phyloP scores from a whole-genome alignment of 257 asterid species.

The Gynochthodes officinalis region DNA sequence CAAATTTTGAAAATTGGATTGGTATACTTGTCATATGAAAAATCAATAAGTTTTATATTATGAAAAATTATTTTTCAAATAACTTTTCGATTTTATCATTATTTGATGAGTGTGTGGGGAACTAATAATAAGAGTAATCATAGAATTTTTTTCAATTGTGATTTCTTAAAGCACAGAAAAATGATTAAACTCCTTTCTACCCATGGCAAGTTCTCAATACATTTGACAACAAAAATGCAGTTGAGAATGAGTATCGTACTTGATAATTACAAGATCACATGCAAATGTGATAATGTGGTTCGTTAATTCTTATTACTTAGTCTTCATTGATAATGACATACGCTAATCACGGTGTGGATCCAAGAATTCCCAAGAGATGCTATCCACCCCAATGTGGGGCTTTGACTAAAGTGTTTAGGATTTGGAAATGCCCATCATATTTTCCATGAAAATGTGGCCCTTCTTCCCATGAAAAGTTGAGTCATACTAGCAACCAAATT shows the following conservation, averaged over 20 bases:
- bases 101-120: too few species aligned
- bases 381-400: constrained; percentile 20
- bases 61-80: too few species aligned
- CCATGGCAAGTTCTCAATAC: constrained; percentile 5
- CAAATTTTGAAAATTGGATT: constrained; percentile 33
- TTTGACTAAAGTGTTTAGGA: constrained; percentile 23
- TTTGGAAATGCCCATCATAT: too few species aligned
- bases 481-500: constrained; percentile 1
- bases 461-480: constrained; percentile 18
- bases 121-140: too few species aligned
- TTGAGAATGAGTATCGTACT: too few species aligned
- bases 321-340: constrained; percentile 47
- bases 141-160: too few species aligned
- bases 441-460: constrained; percentile 19
- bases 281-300: constrained; percentile 1
- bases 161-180: too few species aligned
- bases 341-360: constrained; percentile 63
- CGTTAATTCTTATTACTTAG: background rate
- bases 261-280: constrained; percentile 24
- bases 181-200: too few species aligned
- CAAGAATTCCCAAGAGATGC: constrained; percentile 18
- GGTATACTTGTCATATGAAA: too few species aligned
- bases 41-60: too few species aligned
- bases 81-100: too few species aligned
- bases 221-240: too few species aligned